A percentile compares a stretch with the other conserved stretches of the same genome.
phyloP scores from a whole-genome alignment of 768 basidiomycete species.

The Suillus spraguei region DNA sequence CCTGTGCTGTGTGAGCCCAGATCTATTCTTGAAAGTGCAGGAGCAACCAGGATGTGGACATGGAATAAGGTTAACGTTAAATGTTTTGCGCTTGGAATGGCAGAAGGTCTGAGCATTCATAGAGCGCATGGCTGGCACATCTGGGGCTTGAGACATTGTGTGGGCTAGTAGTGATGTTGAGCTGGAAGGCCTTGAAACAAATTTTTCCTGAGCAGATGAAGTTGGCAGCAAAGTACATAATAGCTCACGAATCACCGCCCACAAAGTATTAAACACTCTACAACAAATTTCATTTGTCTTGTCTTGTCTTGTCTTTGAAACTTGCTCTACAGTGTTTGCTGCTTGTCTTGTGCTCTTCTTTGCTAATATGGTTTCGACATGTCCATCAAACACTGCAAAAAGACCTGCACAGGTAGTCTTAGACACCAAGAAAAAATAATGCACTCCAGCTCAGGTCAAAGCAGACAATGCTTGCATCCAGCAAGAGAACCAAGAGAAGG shows the following conservation, averaged over 20 bases:
- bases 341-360: neutral
- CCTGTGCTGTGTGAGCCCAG: constrained; percentile 3
- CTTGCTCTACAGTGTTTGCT: no score
- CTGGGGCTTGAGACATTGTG: neutral
- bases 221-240: neutral
- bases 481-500: neutral
- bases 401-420: neutral
- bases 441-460: neutral
- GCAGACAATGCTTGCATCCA: neutral
- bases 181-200: no score
- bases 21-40: constrained; percentile 1
- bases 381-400: neutral
- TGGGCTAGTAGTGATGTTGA: no score
- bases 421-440: neutral
- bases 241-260: neutral
- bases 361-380: neutral
- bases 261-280: neutral
- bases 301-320: neutral
- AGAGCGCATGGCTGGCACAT: no score
- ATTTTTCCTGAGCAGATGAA: neutral
- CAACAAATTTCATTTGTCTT: neutral
- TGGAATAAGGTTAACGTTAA: neutral
- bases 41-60: neutral
- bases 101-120: no score
- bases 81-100: neutral